Percentiles rank a stretch among this genome's conserved stretches.
Conservation (phyloP, 305 asterid species). For the Solanum hybrid region DNA sequence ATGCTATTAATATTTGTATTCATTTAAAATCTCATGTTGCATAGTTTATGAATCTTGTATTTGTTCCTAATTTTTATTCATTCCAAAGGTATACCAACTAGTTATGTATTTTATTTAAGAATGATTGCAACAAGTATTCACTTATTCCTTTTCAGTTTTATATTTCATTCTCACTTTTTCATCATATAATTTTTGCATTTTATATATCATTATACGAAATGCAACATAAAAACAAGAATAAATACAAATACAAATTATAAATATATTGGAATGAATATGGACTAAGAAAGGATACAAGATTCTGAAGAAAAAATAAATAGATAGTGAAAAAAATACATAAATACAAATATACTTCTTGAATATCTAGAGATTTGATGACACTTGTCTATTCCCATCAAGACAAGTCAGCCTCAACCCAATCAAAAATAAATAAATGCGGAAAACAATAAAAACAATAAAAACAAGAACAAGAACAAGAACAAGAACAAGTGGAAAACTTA, state of each 20-base stretch:
- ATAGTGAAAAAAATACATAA: not conserved
- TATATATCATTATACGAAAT: not conserved
- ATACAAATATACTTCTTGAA: not conserved
- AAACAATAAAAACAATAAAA: too few species aligned
- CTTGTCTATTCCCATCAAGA: not conserved
- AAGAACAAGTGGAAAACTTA: not conserved
- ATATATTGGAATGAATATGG: not conserved
- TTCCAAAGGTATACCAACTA: not conserved
- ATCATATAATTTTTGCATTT: too few species aligned
- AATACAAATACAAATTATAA: not conserved
- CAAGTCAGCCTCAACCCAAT: not conserved
- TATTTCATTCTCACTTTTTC: not conserved
- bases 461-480: not conserved
- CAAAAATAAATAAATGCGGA: not conserved
- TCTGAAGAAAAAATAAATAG: not conserved
- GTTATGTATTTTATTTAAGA: not conserved
- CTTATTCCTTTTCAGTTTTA: not conserved
- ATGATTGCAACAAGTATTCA: not conserved
- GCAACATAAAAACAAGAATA: not conserved
- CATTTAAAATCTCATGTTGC: not conserved
- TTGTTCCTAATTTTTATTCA: not conserved
- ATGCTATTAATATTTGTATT: too few species aligned
- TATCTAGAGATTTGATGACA: not conserved
- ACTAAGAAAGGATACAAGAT: not conserved
- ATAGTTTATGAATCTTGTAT: not conserved